phyloP scores from a whole-genome alignment of 1,139 yeast species.

The Nematodospora anomalae region DNA sequence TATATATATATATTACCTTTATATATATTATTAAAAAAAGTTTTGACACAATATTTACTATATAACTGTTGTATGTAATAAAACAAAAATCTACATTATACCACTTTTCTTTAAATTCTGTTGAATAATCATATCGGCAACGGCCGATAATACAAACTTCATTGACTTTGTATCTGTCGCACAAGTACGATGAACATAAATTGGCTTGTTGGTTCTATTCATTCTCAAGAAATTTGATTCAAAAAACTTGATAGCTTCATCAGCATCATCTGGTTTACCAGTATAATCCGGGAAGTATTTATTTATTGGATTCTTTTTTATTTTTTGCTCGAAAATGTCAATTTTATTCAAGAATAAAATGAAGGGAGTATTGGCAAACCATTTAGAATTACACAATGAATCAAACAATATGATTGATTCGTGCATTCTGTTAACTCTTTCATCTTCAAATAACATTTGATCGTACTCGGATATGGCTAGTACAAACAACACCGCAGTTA shows the following conservation, averaged over 20 bases:
- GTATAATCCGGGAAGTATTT: slow-evolving; percentile 71
- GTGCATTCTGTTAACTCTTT: slow-evolving; percentile 83
- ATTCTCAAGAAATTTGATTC: slow-evolving; percentile 62
- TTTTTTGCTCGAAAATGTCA: slow-evolving; percentile 75
- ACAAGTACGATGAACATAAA: slow-evolving; percentile 90
- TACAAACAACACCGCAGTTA: slow-evolving; percentile 88
- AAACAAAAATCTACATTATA: slow-evolving; percentile 45
- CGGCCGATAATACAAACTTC: slow-evolving; percentile 89
- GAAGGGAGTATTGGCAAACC: slow-evolving; percentile 86
- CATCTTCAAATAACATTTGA: slow-evolving; percentile 88
- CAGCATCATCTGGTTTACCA: slow-evolving; percentile 62
- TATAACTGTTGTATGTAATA: not conserved
- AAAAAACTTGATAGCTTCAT: slow-evolving; percentile 65
- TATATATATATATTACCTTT: slow-evolving; percentile 2
- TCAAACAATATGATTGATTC: slow-evolving; percentile 86
- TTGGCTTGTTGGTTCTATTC: slow-evolving; percentile 68
- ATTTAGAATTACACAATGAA: slow-evolving; percentile 77
- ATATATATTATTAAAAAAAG: slow-evolving; percentile 1
- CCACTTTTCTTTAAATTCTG: slow-evolving; percentile 84
- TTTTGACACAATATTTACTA: not conserved
- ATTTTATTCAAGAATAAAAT: slow-evolving; percentile 86
- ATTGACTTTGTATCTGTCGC: slow-evolving; percentile 90
- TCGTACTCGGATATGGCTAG: slow-evolving; percentile 91
- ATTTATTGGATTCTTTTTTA: slow-evolving; percentile 61
- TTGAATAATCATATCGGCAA: slow-evolving; percentile 86